Evolutionary conservation across 768 basidiomycete genomes (phyloP).

Genomic region (Boletus barrowsii): DNA sequence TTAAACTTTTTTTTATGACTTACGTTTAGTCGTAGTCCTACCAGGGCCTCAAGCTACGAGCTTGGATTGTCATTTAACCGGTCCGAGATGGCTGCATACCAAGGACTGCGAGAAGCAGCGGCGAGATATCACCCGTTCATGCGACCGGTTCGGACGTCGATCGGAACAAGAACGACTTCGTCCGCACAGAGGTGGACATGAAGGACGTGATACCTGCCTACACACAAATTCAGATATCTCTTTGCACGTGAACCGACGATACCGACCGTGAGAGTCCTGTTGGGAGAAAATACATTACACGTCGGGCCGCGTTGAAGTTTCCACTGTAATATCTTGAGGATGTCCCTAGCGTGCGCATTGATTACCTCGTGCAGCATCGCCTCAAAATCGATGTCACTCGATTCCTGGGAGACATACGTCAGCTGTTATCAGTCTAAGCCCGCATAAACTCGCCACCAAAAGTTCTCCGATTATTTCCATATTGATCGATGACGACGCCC

Average conservation of each 20-base stretch:
- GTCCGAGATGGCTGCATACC: constrained; percentile 56
- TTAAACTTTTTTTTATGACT: constrained; percentile 23
- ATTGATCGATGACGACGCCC: constrained; percentile 52
- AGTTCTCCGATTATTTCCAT: constrained; percentile 45
- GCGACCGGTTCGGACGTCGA: constrained; percentile 78
- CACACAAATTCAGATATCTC: constrained; percentile 1
- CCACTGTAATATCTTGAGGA: constrained; percentile 54
- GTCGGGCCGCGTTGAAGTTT: constrained; percentile 51
- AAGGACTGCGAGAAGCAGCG: constrained; percentile 66
- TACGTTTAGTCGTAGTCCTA: constrained; percentile 61
- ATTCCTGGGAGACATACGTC: constrained; percentile 40
- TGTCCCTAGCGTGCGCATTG: constrained; percentile 58
- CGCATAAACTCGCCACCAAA: constrained; percentile 49
- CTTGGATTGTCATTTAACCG: constrained; percentile 69
- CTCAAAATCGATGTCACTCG: constrained; percentile 73
- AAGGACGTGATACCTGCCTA: constrained; percentile 57
- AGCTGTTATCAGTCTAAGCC: neutral
- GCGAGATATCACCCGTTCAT: constrained; percentile 76
- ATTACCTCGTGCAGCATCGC: constrained; percentile 61
- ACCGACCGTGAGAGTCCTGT: constrained; percentile 57
- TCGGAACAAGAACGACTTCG: constrained; percentile 70
- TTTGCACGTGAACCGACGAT: neutral
- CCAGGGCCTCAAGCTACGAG: constrained; percentile 53
- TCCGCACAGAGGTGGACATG: constrained; percentile 72
- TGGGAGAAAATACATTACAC: constrained; percentile 57